Evolutionary conservation across 2,329 filamentous ascomycete genomes (phyloP).

Genomic region (Pseudogymnoascus sp.): DNA sequence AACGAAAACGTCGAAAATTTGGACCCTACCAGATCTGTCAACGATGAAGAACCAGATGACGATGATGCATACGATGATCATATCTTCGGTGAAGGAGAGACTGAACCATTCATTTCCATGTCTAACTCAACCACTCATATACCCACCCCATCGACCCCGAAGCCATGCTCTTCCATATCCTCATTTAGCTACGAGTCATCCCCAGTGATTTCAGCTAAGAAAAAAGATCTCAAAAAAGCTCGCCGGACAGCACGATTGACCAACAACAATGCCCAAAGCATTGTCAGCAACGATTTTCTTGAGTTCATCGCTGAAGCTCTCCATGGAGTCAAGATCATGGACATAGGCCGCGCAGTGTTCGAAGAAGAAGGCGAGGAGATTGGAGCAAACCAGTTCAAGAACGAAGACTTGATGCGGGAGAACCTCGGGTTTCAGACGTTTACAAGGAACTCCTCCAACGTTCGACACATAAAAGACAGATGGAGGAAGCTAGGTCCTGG

Average conservation of each 20-base stretch:
- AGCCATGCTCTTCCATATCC: background rate
- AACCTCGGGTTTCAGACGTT: background rate
- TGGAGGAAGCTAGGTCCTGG: background rate
- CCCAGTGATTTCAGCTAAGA: background rate
- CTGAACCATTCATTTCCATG: background rate
- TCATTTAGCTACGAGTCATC: background rate
- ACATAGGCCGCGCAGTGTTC: background rate
- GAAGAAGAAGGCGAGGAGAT: background rate
- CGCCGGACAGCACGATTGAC: background rate
- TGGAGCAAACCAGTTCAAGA: background rate
- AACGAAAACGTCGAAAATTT: background rate
- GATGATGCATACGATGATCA: background rate
- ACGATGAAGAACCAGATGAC: background rate
- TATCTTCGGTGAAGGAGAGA: background rate
- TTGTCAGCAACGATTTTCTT: background rate
- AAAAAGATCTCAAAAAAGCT: background rate
- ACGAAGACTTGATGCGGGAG: background rate
- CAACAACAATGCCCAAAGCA: background rate
- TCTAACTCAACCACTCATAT: background rate
- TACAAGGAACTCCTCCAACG: background rate
- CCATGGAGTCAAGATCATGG: background rate
- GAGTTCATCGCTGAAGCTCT: background rate
- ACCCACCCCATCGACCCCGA: background rate
- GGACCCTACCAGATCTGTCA: background rate
- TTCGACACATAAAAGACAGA: background rate